phyloP scores from a whole-genome alignment of 345 rosid species.

The Geranium rotundifolium region DNA sequence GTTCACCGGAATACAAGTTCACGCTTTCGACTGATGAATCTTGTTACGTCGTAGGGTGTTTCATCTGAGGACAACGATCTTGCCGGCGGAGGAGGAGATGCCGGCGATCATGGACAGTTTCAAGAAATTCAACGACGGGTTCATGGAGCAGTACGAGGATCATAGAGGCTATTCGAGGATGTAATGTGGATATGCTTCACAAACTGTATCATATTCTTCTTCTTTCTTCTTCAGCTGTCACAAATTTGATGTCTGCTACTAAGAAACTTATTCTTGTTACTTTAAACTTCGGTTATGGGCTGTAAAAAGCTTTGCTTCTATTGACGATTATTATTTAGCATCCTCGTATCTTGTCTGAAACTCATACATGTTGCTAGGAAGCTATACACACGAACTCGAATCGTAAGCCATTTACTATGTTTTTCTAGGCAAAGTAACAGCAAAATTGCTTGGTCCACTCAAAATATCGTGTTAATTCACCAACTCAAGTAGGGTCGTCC shows the following conservation, averaged over 20 bases:
- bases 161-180: conserved; percentile 69
- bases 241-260: no score
- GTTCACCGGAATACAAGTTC: no score
- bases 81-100: conserved; percentile 95
- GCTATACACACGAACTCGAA: not conserved
- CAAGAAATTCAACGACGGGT: conserved; percentile 94
- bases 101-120: conserved; percentile 83
- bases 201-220: no score
- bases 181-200: conserved; percentile 13
- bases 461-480: no score
- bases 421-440: not conserved
- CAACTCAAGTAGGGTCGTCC: no score
- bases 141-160: conserved; percentile 83
- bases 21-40: no score
- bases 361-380: not conserved
- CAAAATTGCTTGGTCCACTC: no score
- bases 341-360: not conserved
- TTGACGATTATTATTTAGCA: not conserved
- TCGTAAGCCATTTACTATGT: not conserved
- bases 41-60: conserved; percentile 40
- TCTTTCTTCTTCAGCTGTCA: no score
- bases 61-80: conserved; percentile 89
- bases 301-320: not conserved
- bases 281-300: no score
- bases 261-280: not conserved